A percentile compares a stretch with the other conserved stretches of the same genome.
Conservation (phyloP, 2,329 filamentous ascomycete species). For the Scytalidium sp. region DNA sequence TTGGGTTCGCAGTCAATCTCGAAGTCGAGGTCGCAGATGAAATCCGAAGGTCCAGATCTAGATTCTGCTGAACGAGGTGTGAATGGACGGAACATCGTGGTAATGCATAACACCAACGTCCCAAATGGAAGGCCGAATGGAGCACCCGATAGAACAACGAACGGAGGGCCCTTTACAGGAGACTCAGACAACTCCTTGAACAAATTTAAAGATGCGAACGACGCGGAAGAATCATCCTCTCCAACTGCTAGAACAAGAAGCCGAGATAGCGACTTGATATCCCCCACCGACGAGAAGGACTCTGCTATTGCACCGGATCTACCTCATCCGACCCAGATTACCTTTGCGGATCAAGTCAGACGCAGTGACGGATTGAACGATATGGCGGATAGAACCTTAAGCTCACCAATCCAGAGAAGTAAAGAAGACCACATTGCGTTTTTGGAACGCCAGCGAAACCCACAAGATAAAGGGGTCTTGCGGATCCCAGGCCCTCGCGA, state of each 20-base stretch:
- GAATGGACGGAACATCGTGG: constrained; percentile 61
- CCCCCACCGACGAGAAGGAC: neutral
- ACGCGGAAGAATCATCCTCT: neutral
- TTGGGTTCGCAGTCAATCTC: constrained; percentile 62
- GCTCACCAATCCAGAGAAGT: constrained; percentile 49
- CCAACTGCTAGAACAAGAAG: constrained; percentile 4
- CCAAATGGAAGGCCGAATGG: constrained; percentile 30
- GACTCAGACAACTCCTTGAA: neutral
- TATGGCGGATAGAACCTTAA: constrained; percentile 35
- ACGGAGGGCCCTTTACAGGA: constrained; percentile 45
- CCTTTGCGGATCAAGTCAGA: constrained; percentile 66
- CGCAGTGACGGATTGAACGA: constrained; percentile 54
- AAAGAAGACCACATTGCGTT: constrained; percentile 86
- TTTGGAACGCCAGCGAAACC: constrained; percentile 76
- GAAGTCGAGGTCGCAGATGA: constrained; percentile 44
- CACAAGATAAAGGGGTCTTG: constrained; percentile 68
- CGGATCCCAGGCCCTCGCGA: constrained; percentile 91
- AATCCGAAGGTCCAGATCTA: constrained; percentile 36
- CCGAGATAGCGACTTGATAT: constrained; percentile 4
- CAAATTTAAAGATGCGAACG: neutral
- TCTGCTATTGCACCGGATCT: constrained; percentile 1
- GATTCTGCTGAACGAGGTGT: constrained; percentile 52
- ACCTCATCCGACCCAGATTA: constrained; percentile 37
- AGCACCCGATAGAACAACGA: constrained; percentile 52
- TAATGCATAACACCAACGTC: constrained; percentile 57